A percentile compares a stretch with the other conserved stretches of the same genome.
These are phyloP conservation scores for Lepiota venenata DNA, from an alignment of 768 basidiomycete species.

Conservation along the genomic window DNA sequence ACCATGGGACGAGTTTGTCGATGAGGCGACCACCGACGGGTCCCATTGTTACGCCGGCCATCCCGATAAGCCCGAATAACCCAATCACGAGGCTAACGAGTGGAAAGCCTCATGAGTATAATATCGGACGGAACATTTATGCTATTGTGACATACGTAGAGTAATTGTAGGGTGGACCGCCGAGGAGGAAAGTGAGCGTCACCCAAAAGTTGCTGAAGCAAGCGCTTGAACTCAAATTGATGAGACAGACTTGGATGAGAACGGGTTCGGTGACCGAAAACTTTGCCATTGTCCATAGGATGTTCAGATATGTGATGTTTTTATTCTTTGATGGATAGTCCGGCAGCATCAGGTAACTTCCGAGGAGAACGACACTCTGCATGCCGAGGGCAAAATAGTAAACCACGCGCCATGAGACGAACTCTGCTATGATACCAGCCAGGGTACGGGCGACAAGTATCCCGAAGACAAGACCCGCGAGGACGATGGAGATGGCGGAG, in stretches of 20 bases:
- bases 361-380: constrained; percentile 53
- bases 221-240: constrained; percentile 61
- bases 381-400: constrained; percentile 78
- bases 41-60: constrained; percentile 65
- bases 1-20: constrained; percentile 76
- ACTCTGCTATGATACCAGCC: constrained; percentile 73
- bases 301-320: constrained; percentile 60
- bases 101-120: not conserved
- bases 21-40: constrained; percentile 68
- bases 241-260: constrained; percentile 63
- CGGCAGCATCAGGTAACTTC: constrained; percentile 67
- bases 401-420: constrained; percentile 66
- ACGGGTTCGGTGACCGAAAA: constrained; percentile 76
- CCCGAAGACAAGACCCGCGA: constrained; percentile 67
- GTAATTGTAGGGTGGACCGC: constrained; percentile 71
- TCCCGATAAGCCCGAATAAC: constrained; percentile 71
- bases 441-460: constrained; percentile 73
- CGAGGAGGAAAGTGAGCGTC: constrained; percentile 78
- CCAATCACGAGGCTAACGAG: constrained; percentile 51
- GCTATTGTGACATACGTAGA: constrained; percentile 48
- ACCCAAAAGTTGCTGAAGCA: constrained; percentile 65
- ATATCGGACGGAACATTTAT: not conserved
- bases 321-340: constrained; percentile 80
- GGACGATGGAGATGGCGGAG: constrained; percentile 70
- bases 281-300: constrained; percentile 75